Evolutionary conservation across 1,139 yeast genomes (phyloP), one percentile per base, ranked within the genome.

Genomic region (Pichia sp.): DNA sequence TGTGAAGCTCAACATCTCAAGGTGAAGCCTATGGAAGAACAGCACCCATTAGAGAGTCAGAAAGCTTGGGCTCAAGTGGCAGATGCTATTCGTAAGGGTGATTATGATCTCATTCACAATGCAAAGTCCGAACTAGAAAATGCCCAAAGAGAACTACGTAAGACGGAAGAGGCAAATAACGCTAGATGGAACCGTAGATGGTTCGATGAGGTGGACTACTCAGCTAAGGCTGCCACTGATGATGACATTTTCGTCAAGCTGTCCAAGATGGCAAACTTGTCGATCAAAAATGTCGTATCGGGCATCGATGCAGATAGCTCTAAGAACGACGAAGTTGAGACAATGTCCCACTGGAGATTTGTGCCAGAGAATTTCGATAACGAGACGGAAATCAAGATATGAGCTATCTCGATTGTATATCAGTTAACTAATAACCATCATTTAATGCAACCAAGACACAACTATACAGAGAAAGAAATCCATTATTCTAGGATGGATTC

Each of bases 1-100:
- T 53, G 60, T 21, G 59, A 62, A 25, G 72, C 83, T 6, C 74
- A 74, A 43, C 72, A 66, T 30, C 64, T 86, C 42, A 48, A 50
- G n/a, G 94, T 87, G 35, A 86, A 84, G 60, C 88, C 93, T 34
- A 63, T 82, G 39, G 87, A 74, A 45, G 66, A 80, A 45, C 96
- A 87, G 62, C 69, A 79, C 56, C 69, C 63, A 19, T 67, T 85
- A 49, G 96, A 88, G 62, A 69, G 84, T 38, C 77, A 95, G 62
- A 72, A 66, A 47, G 95, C 96, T 14, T 88, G 97, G 97, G 50
- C 53, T 28, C 72, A 77, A 49, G 96, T 88, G 24, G 94, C 96
- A 1, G 85, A 71, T n/a, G 96, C 96, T 13, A 81, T 86, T 48
- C 73, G 68, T 43, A 60, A 64, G 30, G 80, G 88, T 29, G 82